Base-by-base conservation (phyloP, 1,284 basidiomycete genomes). In the Sporisorium reilianum region DNA sequence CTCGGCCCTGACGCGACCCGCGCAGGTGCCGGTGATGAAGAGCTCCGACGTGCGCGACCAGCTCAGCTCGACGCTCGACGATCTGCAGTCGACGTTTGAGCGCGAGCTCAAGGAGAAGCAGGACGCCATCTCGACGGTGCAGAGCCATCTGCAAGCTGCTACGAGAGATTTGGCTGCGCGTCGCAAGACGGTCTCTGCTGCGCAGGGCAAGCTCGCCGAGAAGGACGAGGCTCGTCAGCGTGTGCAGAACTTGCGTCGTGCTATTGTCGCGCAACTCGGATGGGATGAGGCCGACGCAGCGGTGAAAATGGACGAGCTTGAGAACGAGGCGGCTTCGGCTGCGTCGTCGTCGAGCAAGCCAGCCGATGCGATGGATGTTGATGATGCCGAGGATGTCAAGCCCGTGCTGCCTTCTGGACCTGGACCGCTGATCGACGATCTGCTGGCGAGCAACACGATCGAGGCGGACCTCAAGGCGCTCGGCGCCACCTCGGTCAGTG, bases 141-240 rank as follows among this genome's bases (percentile, higher is more conserved):
- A 95, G 85, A 90, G 90, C 7, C 92, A 95, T 78, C 89, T 99
- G 10, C 92, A 93, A 50, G 90, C 91, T 5, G 93, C 94, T 0
- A 98, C 95, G 0, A 90, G 93, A 62, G 91, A 95, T 73, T 89
- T 99, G 8, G 91, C 95, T 0, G 92, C 94, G 63, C 91, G 95
- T 79, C 90, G 96, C 41, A 91, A 91, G 40, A 65, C 71, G 16
- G 75, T 84, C 12, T 51, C 61, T 16, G 78, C 71, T 10, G 79
- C 77, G 1, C 80, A 82, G 60, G 69, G 50, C 12, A 67, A 66
- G n/a, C 62, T 80, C 23, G 79, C 75, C 3, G 74, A 78, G 60
- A 78, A 72, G 46, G 80, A 81, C 40, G 82, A 83, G 64, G 68
- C 72, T 9, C 54, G 65, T 20, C 71, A 80, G 36, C 50, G 72